Evolutionary conservation across 371 early-diverging fungal species (phyloP).

Genomic region (Neoconidiobolus thromboides): DNA sequence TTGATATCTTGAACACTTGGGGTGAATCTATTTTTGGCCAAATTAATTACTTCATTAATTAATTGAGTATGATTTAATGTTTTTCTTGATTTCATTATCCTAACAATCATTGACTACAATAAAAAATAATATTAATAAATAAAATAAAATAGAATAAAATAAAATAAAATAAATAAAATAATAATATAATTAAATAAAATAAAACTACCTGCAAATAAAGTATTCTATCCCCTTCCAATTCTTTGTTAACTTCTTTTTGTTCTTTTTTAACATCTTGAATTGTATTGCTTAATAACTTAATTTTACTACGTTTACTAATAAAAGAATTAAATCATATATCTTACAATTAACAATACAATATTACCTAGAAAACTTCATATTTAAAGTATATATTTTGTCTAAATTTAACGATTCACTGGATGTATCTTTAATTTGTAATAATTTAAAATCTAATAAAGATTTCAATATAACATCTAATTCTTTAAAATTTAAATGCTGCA

Average conservation of each 20-base stretch:
- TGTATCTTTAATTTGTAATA: no score
- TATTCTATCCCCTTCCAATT: slow-evolving; percentile 73
- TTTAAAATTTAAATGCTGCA: no score
- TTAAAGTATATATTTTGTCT: neutral
- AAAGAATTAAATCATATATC: neutral
- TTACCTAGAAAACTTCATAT: neutral
- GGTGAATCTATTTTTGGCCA: slow-evolving; percentile 73
- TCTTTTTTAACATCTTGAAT: slow-evolving; percentile 73
- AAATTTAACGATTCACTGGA: no score
- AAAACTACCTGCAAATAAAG: slow-evolving; percentile 55
- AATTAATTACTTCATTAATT: slow-evolving; percentile 74
- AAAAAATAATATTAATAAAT: neutral
- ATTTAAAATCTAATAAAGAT: slow-evolving; percentile 64
- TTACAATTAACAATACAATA: no score
- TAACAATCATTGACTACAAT: slow-evolving; percentile 76
- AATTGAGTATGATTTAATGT: slow-evolving; percentile 66
- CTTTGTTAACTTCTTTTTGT: slow-evolving; percentile 65
- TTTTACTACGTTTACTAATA: slow-evolving; percentile 49
- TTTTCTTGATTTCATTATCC: slow-evolving; percentile 92
- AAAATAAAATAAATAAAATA: neutral
- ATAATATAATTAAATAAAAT: neutral
- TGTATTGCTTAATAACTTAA: slow-evolving; percentile 62
- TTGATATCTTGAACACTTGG: slow-evolving; percentile 84
- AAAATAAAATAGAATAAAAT: no score
- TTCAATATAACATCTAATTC: slow-evolving; percentile 18